Evolutionary conservation across 306 rosid species (phyloP), one percentile per base, ranked within the genome.

Genomic region (Chamaecrista fasciculata): DNA sequence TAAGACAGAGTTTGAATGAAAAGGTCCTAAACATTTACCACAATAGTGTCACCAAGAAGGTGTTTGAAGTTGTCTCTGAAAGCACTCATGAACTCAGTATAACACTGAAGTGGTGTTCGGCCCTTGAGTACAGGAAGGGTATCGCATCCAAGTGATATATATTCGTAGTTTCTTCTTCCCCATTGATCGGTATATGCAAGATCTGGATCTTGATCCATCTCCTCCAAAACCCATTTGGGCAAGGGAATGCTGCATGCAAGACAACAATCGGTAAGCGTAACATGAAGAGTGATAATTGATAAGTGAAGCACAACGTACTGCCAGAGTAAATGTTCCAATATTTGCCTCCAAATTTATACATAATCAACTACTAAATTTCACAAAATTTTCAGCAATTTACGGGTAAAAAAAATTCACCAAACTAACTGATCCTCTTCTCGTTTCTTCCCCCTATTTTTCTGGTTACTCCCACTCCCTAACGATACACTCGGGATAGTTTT

Each of bases 161-260:
- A 95, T 80, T 95, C 99, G 5, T 71, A 59, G 70, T 95, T 95
- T 78, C 97, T 87, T 70, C 84, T 86, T 33, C 99, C 97, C 99
- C 99, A 95, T 77, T 91, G 97, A 83, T 95, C 99, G 26, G 96
- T 91, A 53, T 89, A 95, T 20, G 92, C 96, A 63, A 95, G 92
- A 81, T 95, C 93, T 7, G 65, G 87, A 62, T 95, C 99, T 18
- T 77, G 82, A 2, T 89, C 74, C 21, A 87, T 81, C 78, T 95
- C 99, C 62, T 91, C 99, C 48, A 44, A 86, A 24, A 26, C 99
- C 99, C 99, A 95, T 66, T 81, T 89, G 14, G 99, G 99, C 70
- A 95, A 69, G 31, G 99, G 99, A 83, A 95, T 95, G 11, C 99
- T 95, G 91, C 39, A 69, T 12, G 40, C 56, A 48, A 18, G 5